Evolutionary conservation across 805 yeast genomes (phyloP), one percentile per base, ranked within the genome.

Genomic region (Nakazawaea siamensis): DNA sequence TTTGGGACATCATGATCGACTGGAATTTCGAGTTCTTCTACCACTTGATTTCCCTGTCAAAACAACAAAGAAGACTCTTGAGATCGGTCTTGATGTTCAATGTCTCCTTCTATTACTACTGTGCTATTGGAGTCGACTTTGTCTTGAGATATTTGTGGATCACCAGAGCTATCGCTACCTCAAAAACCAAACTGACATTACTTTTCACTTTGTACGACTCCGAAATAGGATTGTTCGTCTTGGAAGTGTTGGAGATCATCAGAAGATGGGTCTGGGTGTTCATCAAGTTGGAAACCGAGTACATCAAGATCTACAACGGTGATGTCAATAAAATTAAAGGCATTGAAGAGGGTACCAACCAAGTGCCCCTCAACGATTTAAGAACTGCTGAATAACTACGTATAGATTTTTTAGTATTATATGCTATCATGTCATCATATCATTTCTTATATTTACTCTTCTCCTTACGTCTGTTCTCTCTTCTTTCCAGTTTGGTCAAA

Each of bases 201-300:
- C 39, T 46, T 17, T 52, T 50, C 33, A 43, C 45, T 5, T 40
- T 60, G 24, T 54, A 50, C 29, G 56, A 58, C 17, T 64, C 71
- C 17, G 82, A 72, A 43, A 55, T 66, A 18, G 88, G 92, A 1
- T 68, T 76, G 38, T 80, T 82, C 42, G 56, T 71, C 9, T 60
- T 85, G 37, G 92, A 88, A 49, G 44, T 73, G 3, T 56, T 88
- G 35, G 98, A 92, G 52, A 63, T 92, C 5, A 45, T 79, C 7
- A 68, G 98, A 58, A 70, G 98, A 51, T 84, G 88, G 76, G 57
- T 86, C 34, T 92, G 99, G 99, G 73, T 87, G 27, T 70, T 84
- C 41, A 62, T 90, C 51, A 80, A 92, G 49, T 59, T 88, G 13
- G 97, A 92, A 45, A 73, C 81, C 20, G 97, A 90, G 51, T 77